A percentile compares a stretch with the other conserved stretches of the same genome.
These are phyloP conservation scores for Salisapilia sapeloensis DNA, from an alignment of 352 stramenopile species.

Conservation along the genomic window DNA sequence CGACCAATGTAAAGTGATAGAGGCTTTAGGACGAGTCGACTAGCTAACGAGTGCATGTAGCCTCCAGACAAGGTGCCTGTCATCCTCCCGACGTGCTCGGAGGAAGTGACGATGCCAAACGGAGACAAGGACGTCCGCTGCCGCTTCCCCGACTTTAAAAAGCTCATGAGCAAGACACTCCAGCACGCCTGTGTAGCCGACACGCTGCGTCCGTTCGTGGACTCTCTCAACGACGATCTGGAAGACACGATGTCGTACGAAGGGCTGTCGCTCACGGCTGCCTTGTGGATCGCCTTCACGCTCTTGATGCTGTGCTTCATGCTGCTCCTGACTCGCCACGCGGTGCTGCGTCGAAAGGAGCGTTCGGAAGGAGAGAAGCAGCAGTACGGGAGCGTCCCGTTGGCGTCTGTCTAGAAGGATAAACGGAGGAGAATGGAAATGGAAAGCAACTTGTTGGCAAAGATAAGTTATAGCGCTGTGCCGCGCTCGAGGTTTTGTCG, in stretches of 20 bases:
- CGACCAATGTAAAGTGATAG: slow-evolving; percentile 24
- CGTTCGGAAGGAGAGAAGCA: slow-evolving; percentile 1
- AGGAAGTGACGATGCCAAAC: slow-evolving; percentile 25
- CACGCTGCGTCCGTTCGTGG: slow-evolving; percentile 43
- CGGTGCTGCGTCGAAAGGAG: slow-evolving; percentile 5
- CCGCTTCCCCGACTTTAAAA: slow-evolving; percentile 47
- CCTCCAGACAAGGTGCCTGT: slow-evolving; percentile 40
- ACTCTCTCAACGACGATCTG: slow-evolving; percentile 11
- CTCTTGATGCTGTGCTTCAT: slow-evolving; percentile 21
- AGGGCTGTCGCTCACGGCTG: slow-evolving; percentile 3
- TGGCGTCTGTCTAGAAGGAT: too few species aligned
- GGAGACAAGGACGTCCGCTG: slow-evolving; percentile 32
- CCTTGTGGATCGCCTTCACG: slow-evolving; percentile 21
- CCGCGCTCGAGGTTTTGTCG: slow-evolving; percentile 95
- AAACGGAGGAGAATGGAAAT: background rate
- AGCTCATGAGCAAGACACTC: slow-evolving; percentile 37
- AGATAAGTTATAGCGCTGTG: slow-evolving; percentile 81
- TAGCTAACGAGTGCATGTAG: slow-evolving; percentile 8
- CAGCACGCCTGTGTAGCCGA: slow-evolving; percentile 51
- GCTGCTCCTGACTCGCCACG: slow-evolving; percentile 11
- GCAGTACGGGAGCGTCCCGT: slow-evolving; percentile 10
- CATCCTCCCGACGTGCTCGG: slow-evolving; percentile 47
- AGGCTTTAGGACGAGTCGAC: background rate
- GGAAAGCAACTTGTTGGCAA: background rate
- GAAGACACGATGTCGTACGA: slow-evolving; percentile 1